Percentiles rank a stretch among this genome's conserved stretches.
Evolutionary conservation across 257 asterid species (phyloP).

Genomic region (Solanum ossicruentum): DNA sequence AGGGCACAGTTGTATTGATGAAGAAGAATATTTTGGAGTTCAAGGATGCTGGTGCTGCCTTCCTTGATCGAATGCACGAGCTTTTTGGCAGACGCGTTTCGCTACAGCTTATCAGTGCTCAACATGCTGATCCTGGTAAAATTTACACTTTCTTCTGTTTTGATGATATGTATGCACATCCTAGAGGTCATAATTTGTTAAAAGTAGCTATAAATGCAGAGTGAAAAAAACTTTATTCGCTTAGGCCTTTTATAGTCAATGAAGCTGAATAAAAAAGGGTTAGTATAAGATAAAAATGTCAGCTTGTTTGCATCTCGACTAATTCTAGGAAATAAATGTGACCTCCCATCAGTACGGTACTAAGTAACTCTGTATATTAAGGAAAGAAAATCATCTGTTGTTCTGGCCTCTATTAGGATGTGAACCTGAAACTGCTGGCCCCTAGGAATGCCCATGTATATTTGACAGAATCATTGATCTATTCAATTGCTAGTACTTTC

Average conservation of each 20-base stretch:
- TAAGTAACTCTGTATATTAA: background rate
- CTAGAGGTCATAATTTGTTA: background rate
- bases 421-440: background rate
- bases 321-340: background rate
- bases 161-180: background rate
- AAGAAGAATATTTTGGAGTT: constrained; percentile 53
- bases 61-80: constrained; percentile 54
- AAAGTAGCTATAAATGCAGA: too few species aligned
- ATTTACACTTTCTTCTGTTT: background rate
- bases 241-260: background rate
- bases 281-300: background rate
- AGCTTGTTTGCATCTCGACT: background rate
- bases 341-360: background rate
- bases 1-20: constrained; percentile 46
- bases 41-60: constrained; percentile 28
- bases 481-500: background rate
- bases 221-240: background rate
- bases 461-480: background rate
- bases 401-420: background rate
- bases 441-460: background rate
- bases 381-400: background rate
- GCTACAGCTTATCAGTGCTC: constrained; percentile 55
- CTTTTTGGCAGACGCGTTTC: constrained; percentile 44
- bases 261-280: background rate
- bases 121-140: constrained; percentile 32